These are phyloP conservation scores for Fusarium phyllophilum DNA, from an alignment of 2,329 filamentous ascomycete genomes.

Conservation along the genomic window DNA sequence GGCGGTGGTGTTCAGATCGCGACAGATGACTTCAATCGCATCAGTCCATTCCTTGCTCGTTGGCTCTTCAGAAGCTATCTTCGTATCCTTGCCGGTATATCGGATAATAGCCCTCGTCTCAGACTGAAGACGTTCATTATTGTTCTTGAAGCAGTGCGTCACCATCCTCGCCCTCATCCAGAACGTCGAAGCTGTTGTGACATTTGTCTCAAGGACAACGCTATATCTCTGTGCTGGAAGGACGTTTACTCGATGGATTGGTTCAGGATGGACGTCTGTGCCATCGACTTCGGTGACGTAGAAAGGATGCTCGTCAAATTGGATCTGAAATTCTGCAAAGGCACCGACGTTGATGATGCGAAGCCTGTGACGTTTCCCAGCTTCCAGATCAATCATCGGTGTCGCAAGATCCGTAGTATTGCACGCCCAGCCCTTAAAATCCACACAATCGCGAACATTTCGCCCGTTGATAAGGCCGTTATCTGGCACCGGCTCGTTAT, in stretches of 20 bases:
- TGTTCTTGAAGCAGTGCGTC: slow-evolving; percentile 51
- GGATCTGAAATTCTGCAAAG: slow-evolving; percentile 77
- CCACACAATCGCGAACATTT: slow-evolving; percentile 48
- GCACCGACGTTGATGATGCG: slow-evolving; percentile 76
- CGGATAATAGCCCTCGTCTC: slow-evolving; percentile 48
- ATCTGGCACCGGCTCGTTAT: slow-evolving; percentile 73
- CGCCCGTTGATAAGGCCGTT: slow-evolving; percentile 71
- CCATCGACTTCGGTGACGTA: slow-evolving; percentile 77
- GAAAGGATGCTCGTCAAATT: slow-evolving; percentile 74
- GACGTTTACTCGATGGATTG: slow-evolving; percentile 70
- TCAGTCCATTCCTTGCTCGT: slow-evolving; percentile 62
- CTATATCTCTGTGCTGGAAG: slow-evolving; percentile 78
- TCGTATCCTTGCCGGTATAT: slow-evolving; percentile 29
- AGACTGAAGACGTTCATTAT: slow-evolving; percentile 46
- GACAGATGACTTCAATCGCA: slow-evolving; percentile 58
- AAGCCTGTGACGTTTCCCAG: slow-evolving; percentile 69
- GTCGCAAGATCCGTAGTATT: slow-evolving; percentile 52
- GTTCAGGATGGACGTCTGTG: slow-evolving; percentile 68
- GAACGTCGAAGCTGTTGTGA: slow-evolving; percentile 63
- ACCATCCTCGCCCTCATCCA: slow-evolving; percentile 69
- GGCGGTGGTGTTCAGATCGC: slow-evolving; percentile 62
- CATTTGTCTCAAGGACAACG: slow-evolving; percentile 70
- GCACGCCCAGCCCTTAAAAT: slow-evolving; percentile 55
- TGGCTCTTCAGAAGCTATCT: slow-evolving; percentile 29
- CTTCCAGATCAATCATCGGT: slow-evolving; percentile 58